These are phyloP conservation scores for Durotheca rogersii DNA, from an alignment of 495 filamentous ascomycete genomes.

Conservation along the genomic window DNA sequence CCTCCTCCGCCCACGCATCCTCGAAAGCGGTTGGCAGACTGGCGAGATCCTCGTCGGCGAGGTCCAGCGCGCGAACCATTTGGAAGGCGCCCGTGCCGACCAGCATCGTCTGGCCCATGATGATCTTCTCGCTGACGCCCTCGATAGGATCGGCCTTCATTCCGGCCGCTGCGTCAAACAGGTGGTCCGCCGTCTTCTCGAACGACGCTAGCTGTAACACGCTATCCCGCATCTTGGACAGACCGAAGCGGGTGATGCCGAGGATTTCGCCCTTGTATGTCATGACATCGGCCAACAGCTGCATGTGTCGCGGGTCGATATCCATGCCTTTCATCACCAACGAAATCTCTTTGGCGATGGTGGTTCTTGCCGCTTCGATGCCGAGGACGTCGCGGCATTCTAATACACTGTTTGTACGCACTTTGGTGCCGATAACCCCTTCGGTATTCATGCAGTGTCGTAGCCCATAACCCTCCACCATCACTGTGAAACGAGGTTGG, in stretches of 20 bases:
- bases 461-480: constrained; percentile 95
- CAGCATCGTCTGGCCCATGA: constrained; percentile 91
- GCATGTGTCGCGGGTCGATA: constrained; percentile 98
- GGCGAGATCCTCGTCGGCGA: constrained; percentile 63
- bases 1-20: constrained; percentile 61
- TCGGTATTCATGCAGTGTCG: constrained; percentile 86
- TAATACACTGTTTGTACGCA: constrained; percentile 83
- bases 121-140: constrained; percentile 95
- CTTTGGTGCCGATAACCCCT: constrained; percentile 74
- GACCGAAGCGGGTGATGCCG: constrained; percentile 95
- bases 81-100: constrained; percentile 91
- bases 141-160: constrained; percentile 88
- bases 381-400: constrained; percentile 91
- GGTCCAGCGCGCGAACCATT: constrained; percentile 72
- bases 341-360: constrained; percentile 78
- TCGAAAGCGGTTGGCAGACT: constrained; percentile 73
- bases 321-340: constrained; percentile 87
- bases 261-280: constrained; percentile 97
- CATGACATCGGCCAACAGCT: constrained; percentile 98
- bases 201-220: constrained; percentile 95
- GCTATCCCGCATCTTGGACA: constrained; percentile 94
- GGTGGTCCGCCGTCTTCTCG: constrained; percentile 96
- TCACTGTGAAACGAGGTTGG: constrained; percentile 59
- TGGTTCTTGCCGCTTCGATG: constrained; percentile 88
- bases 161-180: constrained; percentile 89